Percentiles rank a stretch among this genome's conserved stretches.
phyloP scores from a whole-genome alignment of 2,329 filamentous ascomycete species.

The Periconia macrospinosa region DNA sequence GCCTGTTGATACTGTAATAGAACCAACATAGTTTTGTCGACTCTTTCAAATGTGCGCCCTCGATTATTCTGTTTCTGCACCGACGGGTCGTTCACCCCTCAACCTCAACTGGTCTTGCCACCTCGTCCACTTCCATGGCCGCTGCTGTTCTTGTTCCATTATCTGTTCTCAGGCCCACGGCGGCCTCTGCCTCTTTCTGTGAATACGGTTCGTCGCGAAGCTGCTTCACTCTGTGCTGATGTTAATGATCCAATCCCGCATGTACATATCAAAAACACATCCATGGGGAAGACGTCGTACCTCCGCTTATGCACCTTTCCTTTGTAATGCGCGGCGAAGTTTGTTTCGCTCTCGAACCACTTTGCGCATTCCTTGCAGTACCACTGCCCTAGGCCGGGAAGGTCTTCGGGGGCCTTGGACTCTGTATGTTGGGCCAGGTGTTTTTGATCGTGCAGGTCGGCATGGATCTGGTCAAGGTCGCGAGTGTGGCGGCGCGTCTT shows the following conservation, averaged over 20 bases:
- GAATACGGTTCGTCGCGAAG: slow-evolving; percentile 83
- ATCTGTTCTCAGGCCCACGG: slow-evolving; percentile 70
- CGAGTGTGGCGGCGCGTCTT: slow-evolving; percentile 59
- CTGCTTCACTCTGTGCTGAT: slow-evolving; percentile 67
- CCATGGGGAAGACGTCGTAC: slow-evolving; percentile 47
- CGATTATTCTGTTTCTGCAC: background rate
- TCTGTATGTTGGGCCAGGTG: slow-evolving; percentile 80
- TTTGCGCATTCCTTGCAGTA: slow-evolving; percentile 95
- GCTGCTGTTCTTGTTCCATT: slow-evolving; percentile 56
- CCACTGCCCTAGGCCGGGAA: slow-evolving; percentile 80
- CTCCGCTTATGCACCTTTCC: slow-evolving; percentile 94
- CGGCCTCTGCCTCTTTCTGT: slow-evolving; percentile 83
- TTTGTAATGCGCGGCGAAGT: slow-evolving; percentile 73
- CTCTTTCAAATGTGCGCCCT: background rate
- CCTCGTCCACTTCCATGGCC: slow-evolving; percentile 39
- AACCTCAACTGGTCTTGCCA: background rate
- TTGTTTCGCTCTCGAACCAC: slow-evolving; percentile 87
- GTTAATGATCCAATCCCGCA: slow-evolving; percentile 12
- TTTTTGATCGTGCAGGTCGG: slow-evolving; percentile 75
- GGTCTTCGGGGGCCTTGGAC: slow-evolving; percentile 79
- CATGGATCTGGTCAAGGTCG: slow-evolving; percentile 89
- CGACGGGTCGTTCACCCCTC: background rate
- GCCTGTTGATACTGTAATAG: background rate
- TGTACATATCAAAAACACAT: background rate
- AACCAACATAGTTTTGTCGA: background rate